phyloP scores from a whole-genome alignment of 148 eudicot genomes.

The Rhododendron ferrugineum region DNA sequence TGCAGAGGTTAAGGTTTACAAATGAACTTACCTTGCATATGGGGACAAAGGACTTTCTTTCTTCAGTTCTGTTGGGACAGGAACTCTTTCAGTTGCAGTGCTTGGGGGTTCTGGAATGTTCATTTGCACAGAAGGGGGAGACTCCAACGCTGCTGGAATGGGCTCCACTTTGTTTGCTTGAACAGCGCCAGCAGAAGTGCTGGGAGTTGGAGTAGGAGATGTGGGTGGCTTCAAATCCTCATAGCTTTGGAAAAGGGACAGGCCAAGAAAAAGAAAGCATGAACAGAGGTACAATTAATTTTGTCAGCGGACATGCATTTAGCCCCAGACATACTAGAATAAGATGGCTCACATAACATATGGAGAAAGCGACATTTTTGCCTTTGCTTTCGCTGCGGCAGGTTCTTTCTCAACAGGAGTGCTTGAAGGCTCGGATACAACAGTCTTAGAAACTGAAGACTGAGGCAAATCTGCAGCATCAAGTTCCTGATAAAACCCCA shows the following conservation, averaged over 20 bases:
- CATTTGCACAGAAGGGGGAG: slow-evolving; percentile 6
- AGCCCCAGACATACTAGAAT: neutral
- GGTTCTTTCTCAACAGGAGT: slow-evolving; percentile 29
- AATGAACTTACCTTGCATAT: slow-evolving; percentile 16
- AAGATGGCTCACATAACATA: slow-evolving; percentile 52
- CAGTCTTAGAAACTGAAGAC: slow-evolving; percentile 20
- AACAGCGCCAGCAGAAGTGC: slow-evolving; percentile 16
- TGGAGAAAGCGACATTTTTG: slow-evolving; percentile 57
- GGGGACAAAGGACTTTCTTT: slow-evolving; percentile 21
- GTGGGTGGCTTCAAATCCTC: slow-evolving; percentile 70
- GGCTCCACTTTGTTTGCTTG: slow-evolving; percentile 14
- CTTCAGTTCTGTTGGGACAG: neutral
- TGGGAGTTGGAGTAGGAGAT: slow-evolving; percentile 45
- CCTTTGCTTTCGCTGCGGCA: slow-evolving; percentile 20
- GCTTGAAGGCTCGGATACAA: slow-evolving; percentile 24
- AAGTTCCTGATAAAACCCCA: slow-evolving; percentile 27
- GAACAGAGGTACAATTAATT: neutral
- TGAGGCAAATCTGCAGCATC: slow-evolving; percentile 18
- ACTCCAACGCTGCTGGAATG: neutral
- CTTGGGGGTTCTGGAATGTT: slow-evolving; percentile 12
- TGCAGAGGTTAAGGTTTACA: neutral
- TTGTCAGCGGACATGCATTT: neutral
- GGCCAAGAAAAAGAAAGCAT: neutral
- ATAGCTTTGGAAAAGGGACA: slow-evolving; percentile 26
- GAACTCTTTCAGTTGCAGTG: slow-evolving; percentile 9